phyloP scores from a whole-genome alignment of 108 stramenopile genomes.

The Cyclostephanos tholiformis region DNA sequence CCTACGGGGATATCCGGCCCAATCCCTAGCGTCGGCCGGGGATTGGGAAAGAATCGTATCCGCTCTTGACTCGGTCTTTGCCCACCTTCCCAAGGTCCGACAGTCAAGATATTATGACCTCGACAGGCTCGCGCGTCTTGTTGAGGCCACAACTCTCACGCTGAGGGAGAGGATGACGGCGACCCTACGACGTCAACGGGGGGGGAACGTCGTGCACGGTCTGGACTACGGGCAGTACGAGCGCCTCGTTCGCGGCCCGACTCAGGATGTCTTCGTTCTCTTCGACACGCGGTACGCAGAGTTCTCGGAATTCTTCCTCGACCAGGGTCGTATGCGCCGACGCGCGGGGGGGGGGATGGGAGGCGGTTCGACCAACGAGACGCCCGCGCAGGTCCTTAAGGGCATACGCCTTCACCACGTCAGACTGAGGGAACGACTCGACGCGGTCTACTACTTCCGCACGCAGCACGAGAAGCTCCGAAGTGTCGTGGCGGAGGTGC shows the following conservation, averaged over 20 bases:
- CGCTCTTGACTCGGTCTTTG: slow-evolving; percentile 72
- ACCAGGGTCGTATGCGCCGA: slow-evolving; percentile 68
- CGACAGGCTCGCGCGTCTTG: slow-evolving; percentile 72
- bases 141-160: slow-evolving; percentile 84
- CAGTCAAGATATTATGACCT: slow-evolving; percentile 84
- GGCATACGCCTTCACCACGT: slow-evolving; percentile 74
- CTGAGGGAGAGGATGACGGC: slow-evolving; percentile 56
- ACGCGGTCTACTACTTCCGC: slow-evolving; percentile 76
- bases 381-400: slow-evolving; percentile 74
- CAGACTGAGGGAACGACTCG: slow-evolving; percentile 67
- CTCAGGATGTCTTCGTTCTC: slow-evolving; percentile 75
- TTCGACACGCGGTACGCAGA: slow-evolving; percentile 73
- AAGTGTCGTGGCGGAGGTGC: slow-evolving; percentile 68
- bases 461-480: slow-evolving; percentile 72
- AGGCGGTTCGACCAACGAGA: slow-evolving; percentile 37
- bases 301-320: slow-evolving; percentile 78
- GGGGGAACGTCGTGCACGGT: slow-evolving; percentile 51
- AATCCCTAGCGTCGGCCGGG: slow-evolving; percentile 72
- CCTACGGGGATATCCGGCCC: slow-evolving; percentile 82
- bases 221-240: slow-evolving; percentile 80
- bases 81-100: slow-evolving; percentile 85
- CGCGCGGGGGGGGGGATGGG: slow-evolving; percentile 42
- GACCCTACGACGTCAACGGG: slow-evolving; percentile 38
- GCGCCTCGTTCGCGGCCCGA: slow-evolving; percentile 55
- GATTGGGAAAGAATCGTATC: slow-evolving; percentile 63